Conservation (phyloP, 2,329 filamentous ascomycete genomes). For the Clarireedia monteithiana region DNA sequence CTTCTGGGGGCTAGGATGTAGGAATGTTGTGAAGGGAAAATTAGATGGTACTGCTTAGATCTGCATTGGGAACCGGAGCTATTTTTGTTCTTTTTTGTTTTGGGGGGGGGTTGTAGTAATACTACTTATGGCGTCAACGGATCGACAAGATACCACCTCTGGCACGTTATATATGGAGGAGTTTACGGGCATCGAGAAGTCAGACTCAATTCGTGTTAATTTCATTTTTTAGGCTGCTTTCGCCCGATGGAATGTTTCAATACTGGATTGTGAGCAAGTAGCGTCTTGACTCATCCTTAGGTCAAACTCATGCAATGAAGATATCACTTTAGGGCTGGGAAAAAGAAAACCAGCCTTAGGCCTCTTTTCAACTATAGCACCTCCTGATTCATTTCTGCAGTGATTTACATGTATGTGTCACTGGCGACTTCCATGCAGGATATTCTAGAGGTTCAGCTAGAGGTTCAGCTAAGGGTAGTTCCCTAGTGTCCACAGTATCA, state of each 20-base stretch:
- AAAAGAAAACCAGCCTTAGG: no score
- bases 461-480: no score
- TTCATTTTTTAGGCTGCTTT: background rate
- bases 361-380: no score
- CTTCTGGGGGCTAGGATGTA: background rate
- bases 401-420: no score
- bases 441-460: no score
- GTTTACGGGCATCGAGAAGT: background rate
- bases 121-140: conserved; percentile 2
- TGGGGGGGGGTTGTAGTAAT: background rate
- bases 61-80: background rate
- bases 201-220: background rate
- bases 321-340: no score
- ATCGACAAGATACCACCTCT: background rate
- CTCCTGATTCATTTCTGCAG: no score
- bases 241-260: background rate
- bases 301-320: background rate
- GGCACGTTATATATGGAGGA: conserved; percentile 1
- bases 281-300: background rate
- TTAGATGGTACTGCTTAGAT: background rate
- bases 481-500: no score
- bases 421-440: no score
- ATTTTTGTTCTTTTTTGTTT: background rate
- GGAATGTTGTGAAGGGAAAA: background rate
- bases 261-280: background rate